These are phyloP conservation scores for Magnaporthiopsis rhizophila DNA, from an alignment of 2,329 filamentous ascomycete genomes.

Conservation along the genomic window DNA sequence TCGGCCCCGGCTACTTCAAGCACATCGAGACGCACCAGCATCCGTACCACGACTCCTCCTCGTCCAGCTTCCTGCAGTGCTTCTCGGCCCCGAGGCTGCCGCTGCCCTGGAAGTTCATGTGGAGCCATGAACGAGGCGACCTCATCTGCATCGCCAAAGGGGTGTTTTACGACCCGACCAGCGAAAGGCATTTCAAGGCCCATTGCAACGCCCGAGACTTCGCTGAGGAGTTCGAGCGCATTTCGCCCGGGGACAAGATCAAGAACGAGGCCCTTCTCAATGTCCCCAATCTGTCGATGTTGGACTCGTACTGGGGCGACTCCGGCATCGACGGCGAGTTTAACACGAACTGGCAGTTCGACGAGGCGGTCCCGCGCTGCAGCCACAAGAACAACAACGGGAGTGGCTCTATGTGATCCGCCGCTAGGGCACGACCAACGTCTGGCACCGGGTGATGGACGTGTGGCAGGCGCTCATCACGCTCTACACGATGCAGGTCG, in stretches of 20 bases:
- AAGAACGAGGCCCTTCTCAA: neutral
- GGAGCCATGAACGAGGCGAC: neutral
- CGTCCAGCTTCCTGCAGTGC: constrained; percentile 1
- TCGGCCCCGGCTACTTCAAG: neutral
- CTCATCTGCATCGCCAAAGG: neutral
- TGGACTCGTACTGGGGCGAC: constrained; percentile 16
- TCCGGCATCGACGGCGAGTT: constrained; percentile 14
- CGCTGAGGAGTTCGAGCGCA: neutral
- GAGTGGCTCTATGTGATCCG: constrained; percentile 18
- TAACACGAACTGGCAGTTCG: constrained; percentile 12
- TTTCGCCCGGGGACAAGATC: neutral
- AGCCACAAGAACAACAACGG: constrained; percentile 10
- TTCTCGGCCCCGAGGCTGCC: neutral
- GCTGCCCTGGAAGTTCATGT: neutral
- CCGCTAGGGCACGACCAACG: constrained; percentile 18
- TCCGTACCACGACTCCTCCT: neutral
- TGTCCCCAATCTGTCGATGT: constrained; percentile 9
- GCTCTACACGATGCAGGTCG: constrained; percentile 16
- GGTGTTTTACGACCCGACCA: neutral
- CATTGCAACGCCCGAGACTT: neutral
- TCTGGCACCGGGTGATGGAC: constrained; percentile 22
- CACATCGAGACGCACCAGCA: neutral
- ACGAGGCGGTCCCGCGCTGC: neutral
- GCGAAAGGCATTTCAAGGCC: neutral
- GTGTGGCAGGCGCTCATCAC: constrained; percentile 18